Base-by-base conservation (phyloP, 2,329 filamentous ascomycete species). In the Neofusicoccum laricinum region DNA sequence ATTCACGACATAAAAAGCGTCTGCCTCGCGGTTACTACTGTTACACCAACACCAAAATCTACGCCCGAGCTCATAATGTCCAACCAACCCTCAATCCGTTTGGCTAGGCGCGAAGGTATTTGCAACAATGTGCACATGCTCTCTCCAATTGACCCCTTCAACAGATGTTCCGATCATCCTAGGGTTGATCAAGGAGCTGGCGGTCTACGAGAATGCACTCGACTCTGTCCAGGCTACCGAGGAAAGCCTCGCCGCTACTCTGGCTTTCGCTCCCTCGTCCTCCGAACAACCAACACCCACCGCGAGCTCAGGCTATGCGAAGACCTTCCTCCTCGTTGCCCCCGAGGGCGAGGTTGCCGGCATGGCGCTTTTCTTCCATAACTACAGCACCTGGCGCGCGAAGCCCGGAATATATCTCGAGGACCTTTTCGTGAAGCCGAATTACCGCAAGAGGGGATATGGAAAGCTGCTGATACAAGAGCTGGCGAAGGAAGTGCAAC, bases 331-430 rank as follows among this genome's bases (percentile, higher is more conserved):
- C 63, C 82, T 83, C 69, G 75, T 76, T 1, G 79, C 82, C 19
- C 71, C 74, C 15, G 73, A 75, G 34, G 74, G 71, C 48, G 71
- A 75, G 36, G 73, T 86, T 76, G 90, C 87, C 0, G 92, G 90
- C 53, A 92, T 97, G 85, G 93, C 93, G 1, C 79, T 97, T 45
- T 97, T 93, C 80, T 98, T 96, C 77, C 93, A 94, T 83, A 98
- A 94, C 79, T 98, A 97, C 79, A 92, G 89, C 73, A 97, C 94
- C 0, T 98, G 95, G 95, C 86, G 90, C 8, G 86, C 90, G n/a
- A 86, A 86, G 50, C 87, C 93, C 0, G 94, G 94, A 2, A 90
- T 99, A 72, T 97, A 96, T 77, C 88, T 98, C 41, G 94, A 98
- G 77, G 94, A 98, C 73, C 81, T 98, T n/a, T 97, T 89, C 72